Evolutionary conservation across 2,329 filamentous ascomycete species (phyloP).

Genomic region (Aureobasidium subglaciale): DNA sequence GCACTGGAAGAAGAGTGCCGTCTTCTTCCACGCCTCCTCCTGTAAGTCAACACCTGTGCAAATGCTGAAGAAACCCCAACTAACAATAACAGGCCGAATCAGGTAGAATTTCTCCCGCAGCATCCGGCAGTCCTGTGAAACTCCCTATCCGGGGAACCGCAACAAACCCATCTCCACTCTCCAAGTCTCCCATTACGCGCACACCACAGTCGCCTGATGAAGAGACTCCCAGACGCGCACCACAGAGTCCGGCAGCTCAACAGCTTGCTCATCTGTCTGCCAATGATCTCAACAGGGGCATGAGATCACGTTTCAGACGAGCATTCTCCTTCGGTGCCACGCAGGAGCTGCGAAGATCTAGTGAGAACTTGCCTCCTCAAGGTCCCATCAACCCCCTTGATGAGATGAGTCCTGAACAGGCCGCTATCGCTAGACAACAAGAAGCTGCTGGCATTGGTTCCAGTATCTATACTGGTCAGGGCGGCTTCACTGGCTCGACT

Average conservation of each 20-base stretch:
- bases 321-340: conserved; percentile 97
- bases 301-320: conserved; percentile 78
- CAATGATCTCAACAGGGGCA: conserved; percentile 68
- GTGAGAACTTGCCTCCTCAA: conserved; percentile 44
- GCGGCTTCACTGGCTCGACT: conserved; percentile 81
- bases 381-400: conserved; percentile 24
- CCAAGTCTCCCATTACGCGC: conserved; percentile 24
- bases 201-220: conserved; percentile 10
- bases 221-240: conserved; percentile 19
- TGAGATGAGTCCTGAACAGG: conserved; percentile 70
- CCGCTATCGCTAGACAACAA: conserved; percentile 82
- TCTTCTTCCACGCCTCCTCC: conserved; percentile 16
- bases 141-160: conserved; percentile 31
- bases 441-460: conserved; percentile 87
- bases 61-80: neutral
- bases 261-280: conserved; percentile 83
- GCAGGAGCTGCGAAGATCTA: conserved; percentile 75
- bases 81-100: conserved; percentile 15
- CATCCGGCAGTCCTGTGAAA: conserved; percentile 19
- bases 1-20: conserved; percentile 19
- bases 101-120: conserved; percentile 17
- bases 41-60: neutral
- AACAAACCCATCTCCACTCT: conserved; percentile 41
- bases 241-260: conserved; percentile 65
- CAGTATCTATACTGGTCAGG: conserved; percentile 84